A percentile compares a stretch with the other conserved stretches of the same genome.
Conservation (phyloP, 345 rosid genomes). For the Triadica sebifera region DNA sequence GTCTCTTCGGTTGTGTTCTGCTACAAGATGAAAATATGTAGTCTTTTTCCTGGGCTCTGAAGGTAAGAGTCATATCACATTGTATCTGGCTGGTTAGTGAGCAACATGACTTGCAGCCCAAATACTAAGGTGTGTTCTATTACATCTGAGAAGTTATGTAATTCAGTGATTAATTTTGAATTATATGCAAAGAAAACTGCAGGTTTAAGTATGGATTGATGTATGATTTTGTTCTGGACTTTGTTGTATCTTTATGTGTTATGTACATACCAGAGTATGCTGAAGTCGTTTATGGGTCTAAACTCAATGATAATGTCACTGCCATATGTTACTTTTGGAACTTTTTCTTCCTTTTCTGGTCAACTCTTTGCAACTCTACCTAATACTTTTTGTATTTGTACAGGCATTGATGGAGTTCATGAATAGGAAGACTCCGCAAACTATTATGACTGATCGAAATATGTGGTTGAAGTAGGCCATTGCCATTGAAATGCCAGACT, state of each 20-base stretch:
- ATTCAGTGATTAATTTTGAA: neutral
- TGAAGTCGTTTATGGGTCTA: neutral
- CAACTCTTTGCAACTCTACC: neutral
- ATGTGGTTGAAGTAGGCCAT: conserved; percentile 40
- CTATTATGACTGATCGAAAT: conserved; percentile 42
- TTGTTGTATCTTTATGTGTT: neutral
- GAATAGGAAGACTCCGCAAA: conserved; percentile 48
- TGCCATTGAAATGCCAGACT: conserved; percentile 40
- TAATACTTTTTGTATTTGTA: conserved; percentile 6
- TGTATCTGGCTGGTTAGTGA: neutral
- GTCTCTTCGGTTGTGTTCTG: conserved; percentile 40
- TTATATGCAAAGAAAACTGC: neutral
- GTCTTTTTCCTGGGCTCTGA: conserved; percentile 46
- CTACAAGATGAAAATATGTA: conserved; percentile 37
- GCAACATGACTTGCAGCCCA: neutral
- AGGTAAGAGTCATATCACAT: conserved; percentile 21
- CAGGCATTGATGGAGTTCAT: conserved; percentile 39
- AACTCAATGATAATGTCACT: neutral
- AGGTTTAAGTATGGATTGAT: neutral
- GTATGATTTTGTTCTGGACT: neutral
- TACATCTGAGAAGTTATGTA: neutral
- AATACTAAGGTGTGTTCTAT: neutral
- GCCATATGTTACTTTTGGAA: neutral
- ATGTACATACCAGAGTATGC: no score
- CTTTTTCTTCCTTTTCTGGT: neutral